Percentiles rank a stretch among this genome's conserved stretches.
phyloP scores from a whole-genome alignment of 768 basidiomycete species.

The Xerocomus potaroensis region DNA sequence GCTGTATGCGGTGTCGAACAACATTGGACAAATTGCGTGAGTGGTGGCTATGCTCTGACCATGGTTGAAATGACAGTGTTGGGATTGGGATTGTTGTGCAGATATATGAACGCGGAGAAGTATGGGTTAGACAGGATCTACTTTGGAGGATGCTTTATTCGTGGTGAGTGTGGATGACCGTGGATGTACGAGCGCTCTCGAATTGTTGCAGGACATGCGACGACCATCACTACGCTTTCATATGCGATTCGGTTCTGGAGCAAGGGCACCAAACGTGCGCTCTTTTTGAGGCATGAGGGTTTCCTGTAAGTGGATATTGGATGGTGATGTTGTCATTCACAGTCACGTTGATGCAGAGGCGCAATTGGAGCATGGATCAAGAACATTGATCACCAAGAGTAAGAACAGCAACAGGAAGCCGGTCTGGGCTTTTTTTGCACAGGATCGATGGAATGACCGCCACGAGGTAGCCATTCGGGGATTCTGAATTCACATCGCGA shows the following conservation, averaged over 20 bases:
- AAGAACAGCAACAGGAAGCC: not conserved
- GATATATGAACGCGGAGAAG: slow-evolving; percentile 99
- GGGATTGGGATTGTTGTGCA: slow-evolving; percentile 8
- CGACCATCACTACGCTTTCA: slow-evolving; percentile 94
- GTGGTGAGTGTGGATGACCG: slow-evolving; percentile 55
- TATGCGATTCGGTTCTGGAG: slow-evolving; percentile 99
- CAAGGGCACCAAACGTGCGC: slow-evolving; percentile 91
- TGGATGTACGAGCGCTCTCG: not conserved
- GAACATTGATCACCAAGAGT: slow-evolving; percentile 60
- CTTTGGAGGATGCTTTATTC: slow-evolving; percentile 98
- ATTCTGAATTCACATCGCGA: slow-evolving; percentile 16
- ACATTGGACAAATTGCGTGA: slow-evolving; percentile 99
- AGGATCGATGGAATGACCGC: too few species aligned
- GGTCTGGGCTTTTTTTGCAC: too few species aligned
- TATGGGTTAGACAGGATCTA: slow-evolving; percentile 95
- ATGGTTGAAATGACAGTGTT: slow-evolving; percentile 15
- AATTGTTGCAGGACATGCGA: slow-evolving; percentile 72
- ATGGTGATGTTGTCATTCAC: not conserved
- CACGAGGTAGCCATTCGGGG: slow-evolving; percentile 28
- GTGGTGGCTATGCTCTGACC: slow-evolving; percentile 34
- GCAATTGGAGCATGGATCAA: slow-evolving; percentile 97
- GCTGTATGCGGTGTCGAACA: slow-evolving; percentile 95
- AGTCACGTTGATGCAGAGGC: slow-evolving; percentile 48
- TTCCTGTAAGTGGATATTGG: slow-evolving; percentile 70
- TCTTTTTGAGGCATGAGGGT: slow-evolving; percentile 97